Evolutionary conservation across 257 asterid species (phyloP), one percentile per base, ranked within the genome.

Genomic region (Coffea eugenioides): DNA sequence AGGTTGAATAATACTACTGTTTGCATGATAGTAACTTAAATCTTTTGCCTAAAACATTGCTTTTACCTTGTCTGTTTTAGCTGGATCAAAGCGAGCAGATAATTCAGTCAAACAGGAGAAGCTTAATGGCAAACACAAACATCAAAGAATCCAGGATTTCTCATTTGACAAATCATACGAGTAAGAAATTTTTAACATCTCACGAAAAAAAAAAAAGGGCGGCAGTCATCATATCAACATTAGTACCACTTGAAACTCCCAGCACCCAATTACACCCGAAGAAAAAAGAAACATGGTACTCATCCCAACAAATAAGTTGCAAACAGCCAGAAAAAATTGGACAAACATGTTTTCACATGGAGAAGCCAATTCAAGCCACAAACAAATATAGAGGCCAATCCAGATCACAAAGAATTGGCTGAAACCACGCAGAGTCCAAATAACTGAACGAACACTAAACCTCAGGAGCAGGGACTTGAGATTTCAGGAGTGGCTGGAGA

Each of bases 401-500:
- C 25, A 27, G 34, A 77, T 48, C 49, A 65, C 51, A 7, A 48
- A 16, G 36, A 48, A 65, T 65, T 56, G 73, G 31, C 61, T 20
- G 31, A 41, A 66, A 21, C 51, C 27, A 27, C 27, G 73, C 73
- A 51, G 34, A 43, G 15, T 77, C 76, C 76, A 64, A 69, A 31
- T 46, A 71, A 72, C 70, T 64, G 79, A n/a, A 79, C 39, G 16
- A 27, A 69, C 56, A 66, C 74, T 80, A 87, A 75, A 78, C 68
- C 89, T 87, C 94, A 7, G 89, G 86, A 74, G 91, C 80, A 61
- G 93, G 94, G 76, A 62, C 92, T 39, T 87, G 76, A 6, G 97
- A 81, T 87, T 86, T 93, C 88, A 91, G 74, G 25, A 93, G 89
- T 59, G 97, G 97, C 86, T 91, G 97, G 77, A 93, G 85, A 76